Conservation (phyloP, 805 yeast species). For the Suhomyces sp. region DNA sequence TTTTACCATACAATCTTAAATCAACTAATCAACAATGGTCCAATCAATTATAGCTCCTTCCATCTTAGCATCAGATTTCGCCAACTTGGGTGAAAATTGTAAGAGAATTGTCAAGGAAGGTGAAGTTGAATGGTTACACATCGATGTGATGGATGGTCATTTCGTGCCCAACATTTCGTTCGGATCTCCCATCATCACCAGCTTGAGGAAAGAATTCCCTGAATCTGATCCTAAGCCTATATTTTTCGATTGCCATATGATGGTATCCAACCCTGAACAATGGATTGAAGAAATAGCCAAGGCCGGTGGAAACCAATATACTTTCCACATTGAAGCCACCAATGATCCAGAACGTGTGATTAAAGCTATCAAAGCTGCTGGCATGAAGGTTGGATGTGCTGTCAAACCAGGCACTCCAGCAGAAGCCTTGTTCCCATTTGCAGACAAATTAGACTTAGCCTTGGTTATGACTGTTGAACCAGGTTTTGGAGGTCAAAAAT, state of each 20-base stretch:
- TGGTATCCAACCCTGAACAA: conserved; percentile 88
- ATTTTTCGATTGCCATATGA: conserved; percentile 96
- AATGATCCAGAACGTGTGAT: conserved; percentile 73
- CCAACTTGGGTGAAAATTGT: conserved; percentile 86
- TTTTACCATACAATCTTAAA: too few species aligned
- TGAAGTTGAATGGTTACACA: conserved; percentile 95
- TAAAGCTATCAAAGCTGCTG: conserved; percentile 68
- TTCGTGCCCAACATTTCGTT: conserved; percentile 95
- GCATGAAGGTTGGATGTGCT: conserved; percentile 94
- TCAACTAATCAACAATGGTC: conserved; percentile 57
- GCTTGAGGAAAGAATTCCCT: conserved; percentile 77
- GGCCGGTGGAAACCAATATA: conserved; percentile 94
- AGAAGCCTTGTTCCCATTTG: conserved; percentile 74
- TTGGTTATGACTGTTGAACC: conserved; percentile 98
- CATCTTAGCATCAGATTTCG: conserved; percentile 87
- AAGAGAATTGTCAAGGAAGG: conserved; percentile 72
- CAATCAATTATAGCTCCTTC: conserved; percentile 91
- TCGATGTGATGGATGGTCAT: conserved; percentile 98
- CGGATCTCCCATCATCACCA: conserved; percentile 86
- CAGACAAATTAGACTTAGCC: conserved; percentile 85
- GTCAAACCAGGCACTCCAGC: conserved; percentile 91
- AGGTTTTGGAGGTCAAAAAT: conserved; percentile 97
- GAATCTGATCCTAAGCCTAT: conserved; percentile 49
- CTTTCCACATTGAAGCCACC: conserved; percentile 94
- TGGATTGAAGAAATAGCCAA: conserved; percentile 93